Percentiles rank a stretch among this genome's conserved stretches.
Evolutionary conservation across 192 early-diverging fungal species (phyloP).

Genomic region (Coemansia sp.): DNA sequence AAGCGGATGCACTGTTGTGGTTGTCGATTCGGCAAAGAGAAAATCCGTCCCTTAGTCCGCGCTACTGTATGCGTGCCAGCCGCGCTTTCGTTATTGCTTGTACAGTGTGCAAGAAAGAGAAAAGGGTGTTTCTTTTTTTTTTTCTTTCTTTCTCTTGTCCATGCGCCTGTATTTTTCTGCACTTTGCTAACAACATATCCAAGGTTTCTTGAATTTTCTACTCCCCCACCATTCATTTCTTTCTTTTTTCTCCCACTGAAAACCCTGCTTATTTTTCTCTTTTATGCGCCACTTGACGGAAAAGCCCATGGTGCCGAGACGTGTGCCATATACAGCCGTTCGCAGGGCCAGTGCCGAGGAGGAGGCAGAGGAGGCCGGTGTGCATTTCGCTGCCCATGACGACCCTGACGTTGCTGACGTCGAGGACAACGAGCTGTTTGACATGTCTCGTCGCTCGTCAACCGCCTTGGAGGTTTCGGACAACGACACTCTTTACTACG

Average conservation of each 20-base stretch:
- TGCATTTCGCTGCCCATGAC: conserved; percentile 30
- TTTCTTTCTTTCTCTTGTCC: not conserved
- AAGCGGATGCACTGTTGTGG: not conserved
- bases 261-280: conserved; percentile 16
- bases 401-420: conserved; percentile 34
- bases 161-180: not conserved
- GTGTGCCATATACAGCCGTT: conserved; percentile 40
- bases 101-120: not conserved
- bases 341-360: conserved; percentile 22
- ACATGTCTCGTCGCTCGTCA: conserved; percentile 15
- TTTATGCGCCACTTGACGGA: conserved; percentile 11
- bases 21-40: too few relatives aligned
- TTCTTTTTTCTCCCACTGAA: conserved; percentile 7
- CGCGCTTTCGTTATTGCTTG: too few relatives aligned
- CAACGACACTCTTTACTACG: conserved; percentile 50
- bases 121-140: not conserved
- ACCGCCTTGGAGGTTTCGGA: conserved; percentile 41
- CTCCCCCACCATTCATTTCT: not conserved
- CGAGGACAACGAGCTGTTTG: conserved; percentile 53
- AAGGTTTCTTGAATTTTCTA: not conserved
- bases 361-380: conserved; percentile 3
- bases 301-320: conserved; percentile 32
- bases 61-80: too few relatives aligned
- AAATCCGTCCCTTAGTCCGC: too few relatives aligned
- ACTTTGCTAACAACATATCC: not conserved